Evolutionary conservation across 164 flowering plant species (phyloP).

Genomic region (Annona cherimola): DNA sequence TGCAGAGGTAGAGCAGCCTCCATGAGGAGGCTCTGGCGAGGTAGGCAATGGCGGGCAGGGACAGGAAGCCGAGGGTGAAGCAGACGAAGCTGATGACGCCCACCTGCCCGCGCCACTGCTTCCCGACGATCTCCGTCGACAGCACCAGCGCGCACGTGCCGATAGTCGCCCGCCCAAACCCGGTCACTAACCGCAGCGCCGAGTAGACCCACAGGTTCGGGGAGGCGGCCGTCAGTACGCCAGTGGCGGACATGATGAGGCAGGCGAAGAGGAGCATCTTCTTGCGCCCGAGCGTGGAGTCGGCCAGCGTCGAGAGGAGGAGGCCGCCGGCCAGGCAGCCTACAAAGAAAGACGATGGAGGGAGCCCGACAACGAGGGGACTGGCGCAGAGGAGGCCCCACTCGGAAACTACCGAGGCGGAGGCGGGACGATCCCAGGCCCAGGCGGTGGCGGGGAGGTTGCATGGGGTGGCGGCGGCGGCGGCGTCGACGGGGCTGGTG

Average conservation of each 20-base stretch:
- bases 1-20: slow-evolving; percentile 48
- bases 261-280: slow-evolving; percentile 50
- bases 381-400: slow-evolving; percentile 43
- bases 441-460: slow-evolving; percentile 32
- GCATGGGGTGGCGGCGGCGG: slow-evolving; percentile 24
- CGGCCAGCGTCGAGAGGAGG: slow-evolving; percentile 53
- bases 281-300: slow-evolving; percentile 66
- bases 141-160: slow-evolving; percentile 42
- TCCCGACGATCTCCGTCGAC: slow-evolving; percentile 38
- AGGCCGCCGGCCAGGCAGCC: slow-evolving; percentile 64
- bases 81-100: slow-evolving; percentile 47
- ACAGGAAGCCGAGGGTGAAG: slow-evolving; percentile 60
- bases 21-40: slow-evolving; percentile 30
- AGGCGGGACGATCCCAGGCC: slow-evolving; percentile 43
- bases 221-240: slow-evolving; percentile 29
- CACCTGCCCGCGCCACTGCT: slow-evolving; percentile 49
- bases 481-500: not conserved
- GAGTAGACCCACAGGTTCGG: slow-evolving; percentile 62
- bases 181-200: slow-evolving; percentile 37
- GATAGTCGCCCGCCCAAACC: slow-evolving; percentile 55
- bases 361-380: slow-evolving; percentile 46
- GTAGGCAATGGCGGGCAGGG: slow-evolving; percentile 58
- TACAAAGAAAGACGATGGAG: slow-evolving; percentile 54
- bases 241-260: slow-evolving; percentile 39
- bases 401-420: slow-evolving; percentile 44